Evolutionary conservation across 345 rosid species (phyloP).

Genomic region (Salix exigua): DNA sequence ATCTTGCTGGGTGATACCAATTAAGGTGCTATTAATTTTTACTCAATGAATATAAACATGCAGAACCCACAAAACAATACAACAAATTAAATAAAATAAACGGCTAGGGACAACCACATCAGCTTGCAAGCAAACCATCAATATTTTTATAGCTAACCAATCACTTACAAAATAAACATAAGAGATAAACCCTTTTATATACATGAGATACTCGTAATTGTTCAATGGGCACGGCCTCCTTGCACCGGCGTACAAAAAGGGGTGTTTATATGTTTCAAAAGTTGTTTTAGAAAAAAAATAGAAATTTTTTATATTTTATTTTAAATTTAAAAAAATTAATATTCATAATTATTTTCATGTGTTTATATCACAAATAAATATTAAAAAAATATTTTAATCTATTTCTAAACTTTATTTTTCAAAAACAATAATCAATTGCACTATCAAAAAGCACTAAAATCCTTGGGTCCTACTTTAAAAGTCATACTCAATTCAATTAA

Average conservation of each 20-base stretch:
- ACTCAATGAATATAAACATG: not conserved
- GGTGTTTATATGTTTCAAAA: too few relatives aligned
- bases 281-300: too few relatives aligned
- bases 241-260: not conserved
- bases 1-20: not conserved
- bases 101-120: not conserved
- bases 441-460: not conserved
- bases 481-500: not conserved
- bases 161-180: not conserved
- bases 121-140: not conserved
- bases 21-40: not conserved
- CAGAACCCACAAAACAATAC: not conserved
- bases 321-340: too few relatives aligned
- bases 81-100: not conserved
- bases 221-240: not conserved
- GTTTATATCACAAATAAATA: too few relatives aligned
- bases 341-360: too few relatives aligned
- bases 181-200: too few relatives aligned
- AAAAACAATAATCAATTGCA: too few relatives aligned
- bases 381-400: too few relatives aligned
- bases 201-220: not conserved
- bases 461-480: not conserved
- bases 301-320: too few relatives aligned
- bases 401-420: too few relatives aligned
- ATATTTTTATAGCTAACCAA: not conserved